phyloP scores from a whole-genome alignment of 768 basidiomycete species.

The Pisolithus marmoratus region DNA sequence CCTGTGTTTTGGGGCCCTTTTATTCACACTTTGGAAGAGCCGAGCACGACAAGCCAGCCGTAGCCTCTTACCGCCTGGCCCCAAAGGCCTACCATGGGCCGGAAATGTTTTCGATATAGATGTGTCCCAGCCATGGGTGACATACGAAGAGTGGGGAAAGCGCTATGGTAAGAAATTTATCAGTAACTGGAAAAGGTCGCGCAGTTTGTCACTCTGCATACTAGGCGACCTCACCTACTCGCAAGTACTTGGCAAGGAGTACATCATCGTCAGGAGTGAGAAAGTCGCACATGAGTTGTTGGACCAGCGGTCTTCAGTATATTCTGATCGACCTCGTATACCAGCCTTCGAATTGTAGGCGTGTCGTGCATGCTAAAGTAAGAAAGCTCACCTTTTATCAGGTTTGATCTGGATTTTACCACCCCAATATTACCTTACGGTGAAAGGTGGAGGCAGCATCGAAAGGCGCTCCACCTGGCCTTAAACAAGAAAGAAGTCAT shows the following conservation, averaged over 20 bases:
- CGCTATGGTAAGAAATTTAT: not conserved
- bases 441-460: no score
- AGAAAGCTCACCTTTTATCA: no score
- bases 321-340: slow-evolving; percentile 25
- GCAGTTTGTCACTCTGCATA: not conserved
- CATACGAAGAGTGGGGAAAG: slow-evolving; percentile 1
- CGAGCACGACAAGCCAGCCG: no score
- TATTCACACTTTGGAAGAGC: no score
- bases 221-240: not conserved
- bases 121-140: slow-evolving; percentile 10
- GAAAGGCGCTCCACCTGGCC: no score
- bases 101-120: slow-evolving; percentile 13
- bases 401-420: no score
- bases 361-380: not conserved
- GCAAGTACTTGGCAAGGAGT: not conserved
- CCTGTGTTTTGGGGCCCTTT: no score
- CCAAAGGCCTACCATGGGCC: slow-evolving; percentile 10
- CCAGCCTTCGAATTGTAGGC: not conserved
- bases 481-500: no score
- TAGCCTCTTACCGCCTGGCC: slow-evolving; percentile 11
- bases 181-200: not conserved
- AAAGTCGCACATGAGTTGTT: slow-evolving; percentile 22
- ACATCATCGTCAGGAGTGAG: slow-evolving; percentile 20
- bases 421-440: no score
- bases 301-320: slow-evolving; percentile 22